A percentile compares a stretch with the other conserved stretches of the same genome.
phyloP scores from a whole-genome alignment of 345 rosid genomes.

The Psidium friedrichsthalianum region DNA sequence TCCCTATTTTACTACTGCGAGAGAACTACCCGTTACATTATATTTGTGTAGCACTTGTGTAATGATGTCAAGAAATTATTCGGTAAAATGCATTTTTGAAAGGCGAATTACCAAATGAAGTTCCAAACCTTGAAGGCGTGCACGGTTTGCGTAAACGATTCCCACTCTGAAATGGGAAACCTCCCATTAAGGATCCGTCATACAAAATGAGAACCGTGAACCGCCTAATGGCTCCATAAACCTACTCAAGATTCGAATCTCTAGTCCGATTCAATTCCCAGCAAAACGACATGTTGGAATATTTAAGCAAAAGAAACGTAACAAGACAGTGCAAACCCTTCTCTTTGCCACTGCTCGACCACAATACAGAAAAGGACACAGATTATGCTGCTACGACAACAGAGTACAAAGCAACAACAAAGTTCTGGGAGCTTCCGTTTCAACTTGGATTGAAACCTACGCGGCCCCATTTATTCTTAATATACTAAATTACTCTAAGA shows the following conservation, averaged over 20 bases:
- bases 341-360: neutral
- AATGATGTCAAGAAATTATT: neutral
- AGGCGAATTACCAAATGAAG: too few species aligned
- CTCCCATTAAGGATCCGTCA: rapidly evolving
- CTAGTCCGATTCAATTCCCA: rapidly evolving
- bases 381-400: neutral
- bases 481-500: neutral
- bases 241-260: rapidly evolving
- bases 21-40: neutral
- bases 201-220: neutral
- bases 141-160: neutral
- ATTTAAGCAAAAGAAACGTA: neutral
- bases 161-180: neutral
- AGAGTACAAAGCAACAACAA: neutral
- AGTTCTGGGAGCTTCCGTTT: neutral
- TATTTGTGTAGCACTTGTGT: neutral
- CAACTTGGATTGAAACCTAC: neutral
- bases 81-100: too few species aligned
- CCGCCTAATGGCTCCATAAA: rapidly evolving
- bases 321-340: neutral
- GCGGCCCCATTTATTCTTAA: neutral
- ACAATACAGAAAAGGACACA: neutral
- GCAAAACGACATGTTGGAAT: neutral
- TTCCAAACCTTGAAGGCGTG: neutral
- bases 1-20: neutral